Percentiles rank a stretch among this genome's conserved stretches.
These are phyloP conservation scores for Cryphonectria carpinicola DNA, from an alignment of 2,329 filamentous ascomycete species.

Conservation along the genomic window DNA sequence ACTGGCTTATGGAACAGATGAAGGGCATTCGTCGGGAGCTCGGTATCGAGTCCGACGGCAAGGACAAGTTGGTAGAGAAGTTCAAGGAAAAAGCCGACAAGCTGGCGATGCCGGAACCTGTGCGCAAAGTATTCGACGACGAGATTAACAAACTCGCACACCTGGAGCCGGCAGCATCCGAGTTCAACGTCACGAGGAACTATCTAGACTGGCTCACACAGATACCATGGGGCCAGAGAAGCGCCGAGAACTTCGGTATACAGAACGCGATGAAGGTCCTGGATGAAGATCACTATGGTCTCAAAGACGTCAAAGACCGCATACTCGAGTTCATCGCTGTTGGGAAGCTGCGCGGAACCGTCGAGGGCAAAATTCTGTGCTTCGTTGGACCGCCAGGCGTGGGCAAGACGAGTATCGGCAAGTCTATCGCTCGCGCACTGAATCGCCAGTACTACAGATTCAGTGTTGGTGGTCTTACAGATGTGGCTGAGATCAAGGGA, in stretches of 20 bases:
- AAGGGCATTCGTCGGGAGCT: conserved; percentile 96
- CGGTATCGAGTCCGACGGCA: conserved; percentile 95
- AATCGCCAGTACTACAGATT: conserved; percentile 98
- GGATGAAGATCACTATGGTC: conserved; percentile 93
- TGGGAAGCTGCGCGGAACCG: conserved; percentile 92
- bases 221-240: conserved; percentile 95
- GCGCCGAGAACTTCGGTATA: conserved; percentile 95
- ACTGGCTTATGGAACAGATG: conserved; percentile 99
- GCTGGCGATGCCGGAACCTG: conserved; percentile 93
- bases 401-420: conserved; percentile 98
- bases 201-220: conserved; percentile 99
- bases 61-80: conserved; percentile 96
- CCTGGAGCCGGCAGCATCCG: conserved; percentile 91
- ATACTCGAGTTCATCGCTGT: conserved; percentile 98
- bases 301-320: conserved; percentile 98
- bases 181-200: conserved; percentile 98
- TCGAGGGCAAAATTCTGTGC: conserved; percentile 97
- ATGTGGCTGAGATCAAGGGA: conserved; percentile 98
- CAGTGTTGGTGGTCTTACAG: conserved; percentile 93
- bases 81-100: conserved; percentile 95
- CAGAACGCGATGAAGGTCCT: conserved; percentile 86
- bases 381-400: conserved; percentile 97
- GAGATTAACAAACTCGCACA: conserved; percentile 97
- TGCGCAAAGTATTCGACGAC: conserved; percentile 97
- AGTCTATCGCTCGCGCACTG: conserved; percentile 92